Percentiles rank a stretch among this genome's conserved stretches.
These are phyloP conservation scores for Ricinus communis DNA, from an alignment of 345 rosid species.

Conservation along the genomic window DNA sequence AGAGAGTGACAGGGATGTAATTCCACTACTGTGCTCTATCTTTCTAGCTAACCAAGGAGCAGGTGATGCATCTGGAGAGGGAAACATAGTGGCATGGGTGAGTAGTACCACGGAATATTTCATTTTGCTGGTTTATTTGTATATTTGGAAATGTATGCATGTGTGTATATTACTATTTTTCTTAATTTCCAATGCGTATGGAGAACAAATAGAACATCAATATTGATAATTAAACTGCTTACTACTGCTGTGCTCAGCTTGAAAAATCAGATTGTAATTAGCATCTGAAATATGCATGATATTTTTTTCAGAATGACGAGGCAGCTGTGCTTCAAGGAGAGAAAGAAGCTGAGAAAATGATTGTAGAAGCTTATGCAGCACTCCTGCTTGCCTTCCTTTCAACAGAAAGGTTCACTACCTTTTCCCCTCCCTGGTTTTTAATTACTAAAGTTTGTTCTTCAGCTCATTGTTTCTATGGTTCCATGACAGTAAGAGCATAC, in stretches of 20 bases:
- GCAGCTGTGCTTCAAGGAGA: constrained; percentile 81
- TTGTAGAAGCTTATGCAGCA: constrained; percentile 95
- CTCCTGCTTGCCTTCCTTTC: constrained; percentile 95
- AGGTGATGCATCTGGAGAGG: constrained; percentile 61
- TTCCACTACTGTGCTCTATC: constrained; percentile 78
- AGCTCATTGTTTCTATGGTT: constrained; percentile 16
- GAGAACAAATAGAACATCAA: neutral
- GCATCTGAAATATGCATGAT: neutral
- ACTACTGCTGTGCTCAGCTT: neutral
- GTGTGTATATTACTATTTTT: neutral
- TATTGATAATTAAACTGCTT: neutral
- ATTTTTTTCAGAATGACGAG: constrained; percentile 57
- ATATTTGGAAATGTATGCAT: neutral
- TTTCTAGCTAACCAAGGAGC: constrained; percentile 79
- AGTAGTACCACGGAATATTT: constrained; percentile 19
- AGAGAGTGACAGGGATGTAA: constrained; percentile 52
- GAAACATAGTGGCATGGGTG: constrained; percentile 56
- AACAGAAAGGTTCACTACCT: constrained; percentile 66
- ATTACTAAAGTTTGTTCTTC: neutral
- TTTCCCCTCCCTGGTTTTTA: neutral
- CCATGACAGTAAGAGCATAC: constrained; percentile 63
- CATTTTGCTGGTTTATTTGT: neutral
- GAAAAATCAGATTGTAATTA: neutral
- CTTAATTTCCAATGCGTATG: neutral
- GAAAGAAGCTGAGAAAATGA: constrained; percentile 98